Conservation (phyloP, 1,284 basidiomycete species). For the Ceratobasidium sp. region DNA sequence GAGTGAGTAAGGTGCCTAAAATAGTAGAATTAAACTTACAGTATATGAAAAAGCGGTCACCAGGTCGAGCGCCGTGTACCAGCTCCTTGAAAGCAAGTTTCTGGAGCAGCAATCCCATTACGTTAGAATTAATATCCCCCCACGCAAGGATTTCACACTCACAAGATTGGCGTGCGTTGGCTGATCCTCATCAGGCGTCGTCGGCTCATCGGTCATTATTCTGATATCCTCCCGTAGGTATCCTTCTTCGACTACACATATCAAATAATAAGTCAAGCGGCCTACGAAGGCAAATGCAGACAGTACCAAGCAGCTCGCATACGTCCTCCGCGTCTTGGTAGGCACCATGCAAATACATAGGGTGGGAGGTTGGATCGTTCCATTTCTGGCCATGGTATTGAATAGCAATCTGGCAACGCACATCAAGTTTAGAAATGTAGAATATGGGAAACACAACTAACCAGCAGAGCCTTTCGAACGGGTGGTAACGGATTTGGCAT, state of each 20-base stretch:
- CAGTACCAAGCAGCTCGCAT: not conserved
- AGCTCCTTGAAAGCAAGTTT: constrained; percentile 5
- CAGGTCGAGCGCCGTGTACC: not conserved
- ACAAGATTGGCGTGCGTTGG: constrained; percentile 16
- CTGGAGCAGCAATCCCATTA: not conserved
- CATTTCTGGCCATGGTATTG: constrained; percentile 9
- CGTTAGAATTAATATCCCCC: not conserved
- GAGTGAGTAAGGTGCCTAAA: not conserved
- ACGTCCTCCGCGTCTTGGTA: constrained; percentile 17
- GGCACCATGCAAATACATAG: not conserved
- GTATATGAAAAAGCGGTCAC: constrained; percentile 23
- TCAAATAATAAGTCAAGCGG: not conserved
- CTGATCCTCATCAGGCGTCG: not conserved
- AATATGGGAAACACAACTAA: not conserved
- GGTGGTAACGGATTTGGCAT: not conserved
- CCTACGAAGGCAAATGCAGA: not conserved
- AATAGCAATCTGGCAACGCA: not conserved
- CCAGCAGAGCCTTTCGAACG: constrained; percentile 8
- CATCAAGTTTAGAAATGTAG: not conserved
- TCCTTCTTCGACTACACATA: not conserved
- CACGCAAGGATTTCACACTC: not conserved
- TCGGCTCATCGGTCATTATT: constrained; percentile 12
- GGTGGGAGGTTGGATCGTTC: not conserved
- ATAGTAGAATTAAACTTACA: not conserved
- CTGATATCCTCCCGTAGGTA: constrained; percentile 1